phyloP scores from a whole-genome alignment of 352 stramenopile genomes.

The Achlya hypogyna region DNA sequence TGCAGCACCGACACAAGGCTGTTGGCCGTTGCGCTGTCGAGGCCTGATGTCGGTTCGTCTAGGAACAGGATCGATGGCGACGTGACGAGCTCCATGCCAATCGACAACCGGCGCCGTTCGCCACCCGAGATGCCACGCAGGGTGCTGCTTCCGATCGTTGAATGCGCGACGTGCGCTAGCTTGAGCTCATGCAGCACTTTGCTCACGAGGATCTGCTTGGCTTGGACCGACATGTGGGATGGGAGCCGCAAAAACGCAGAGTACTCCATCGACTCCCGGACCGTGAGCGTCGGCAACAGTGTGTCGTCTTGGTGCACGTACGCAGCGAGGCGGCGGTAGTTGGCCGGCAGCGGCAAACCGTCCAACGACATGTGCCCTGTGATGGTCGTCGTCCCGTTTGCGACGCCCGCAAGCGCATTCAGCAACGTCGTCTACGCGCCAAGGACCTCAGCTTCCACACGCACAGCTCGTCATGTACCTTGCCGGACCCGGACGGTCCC shows the following conservation, averaged over 20 bases:
- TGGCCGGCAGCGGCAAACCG: conserved; percentile 36
- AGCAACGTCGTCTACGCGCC: conserved; percentile 54
- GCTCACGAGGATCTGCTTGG: conserved; percentile 61
- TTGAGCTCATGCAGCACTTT: conserved; percentile 63
- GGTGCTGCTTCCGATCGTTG: conserved; percentile 34
- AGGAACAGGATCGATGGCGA: conserved; percentile 80
- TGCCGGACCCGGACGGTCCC: conserved; percentile 68
- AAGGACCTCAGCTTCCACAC: neutral
- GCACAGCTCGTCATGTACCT: too few relatives aligned
- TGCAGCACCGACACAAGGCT: conserved; percentile 86
- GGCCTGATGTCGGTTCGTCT: conserved; percentile 88
- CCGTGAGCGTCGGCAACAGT: conserved; percentile 70
- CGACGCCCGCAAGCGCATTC: conserved; percentile 62
- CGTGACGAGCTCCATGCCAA: conserved; percentile 91
- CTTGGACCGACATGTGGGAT: conserved; percentile 31
- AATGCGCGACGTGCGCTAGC: conserved; percentile 51
- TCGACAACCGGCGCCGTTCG: conserved; percentile 87
- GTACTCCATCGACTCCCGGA: conserved; percentile 78
- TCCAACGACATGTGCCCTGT: conserved; percentile 58
- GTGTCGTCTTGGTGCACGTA: conserved; percentile 86
- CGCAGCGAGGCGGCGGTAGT: conserved; percentile 65
- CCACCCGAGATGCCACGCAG: conserved; percentile 88
- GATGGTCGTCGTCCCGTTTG: conserved; percentile 46
- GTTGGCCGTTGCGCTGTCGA: conserved; percentile 87
- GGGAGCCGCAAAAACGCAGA: conserved; percentile 68